These are phyloP conservation scores for Trichoderma cornu-damae DNA, from an alignment of 2,329 filamentous ascomycete genomes.

Conservation along the genomic window DNA sequence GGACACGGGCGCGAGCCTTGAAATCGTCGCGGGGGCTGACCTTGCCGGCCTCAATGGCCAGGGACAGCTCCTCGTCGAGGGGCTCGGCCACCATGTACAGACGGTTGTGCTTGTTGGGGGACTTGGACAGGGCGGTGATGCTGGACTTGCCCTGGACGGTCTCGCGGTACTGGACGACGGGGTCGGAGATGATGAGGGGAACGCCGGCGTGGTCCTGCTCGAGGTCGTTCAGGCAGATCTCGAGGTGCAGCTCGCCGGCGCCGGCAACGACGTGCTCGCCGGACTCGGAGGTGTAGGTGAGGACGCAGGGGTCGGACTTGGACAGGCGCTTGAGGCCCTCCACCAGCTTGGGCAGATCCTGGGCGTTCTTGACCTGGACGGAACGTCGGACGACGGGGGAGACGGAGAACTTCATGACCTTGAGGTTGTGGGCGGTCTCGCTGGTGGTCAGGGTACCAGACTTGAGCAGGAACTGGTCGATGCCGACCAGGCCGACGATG, in stretches of 20 bases:
- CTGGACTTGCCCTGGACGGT: conserved; percentile 77
- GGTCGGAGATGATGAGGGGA: conserved; percentile 95
- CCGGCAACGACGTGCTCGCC: conserved; percentile 99
- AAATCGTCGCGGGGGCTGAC: conserved; percentile 95
- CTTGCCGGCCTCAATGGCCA: conserved; percentile 87
- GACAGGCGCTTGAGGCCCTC: conserved; percentile 99
- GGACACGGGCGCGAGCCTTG: conserved; percentile 93
- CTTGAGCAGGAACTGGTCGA: conserved; percentile 99
- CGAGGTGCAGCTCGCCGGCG: conserved; percentile 98
- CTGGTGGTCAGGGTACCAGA: conserved; percentile 97
- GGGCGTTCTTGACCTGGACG: conserved; percentile 99
- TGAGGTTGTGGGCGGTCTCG: conserved; percentile 98
- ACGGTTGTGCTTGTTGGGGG: conserved; percentile 99
- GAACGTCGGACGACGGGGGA: conserved; percentile 97
- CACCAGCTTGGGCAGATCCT: conserved; percentile 98
- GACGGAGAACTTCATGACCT: conserved; percentile 99
- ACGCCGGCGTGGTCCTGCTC: conserved; percentile 99
- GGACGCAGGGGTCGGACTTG: conserved; percentile 98
- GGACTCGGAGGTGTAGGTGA: conserved; percentile 82
- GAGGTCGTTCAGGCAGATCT: conserved; percentile 99
- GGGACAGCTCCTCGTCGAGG: conserved; percentile 83
- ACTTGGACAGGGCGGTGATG: conserved; percentile 98
- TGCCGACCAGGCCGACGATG: conserved; percentile 98
- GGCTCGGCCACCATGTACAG: conserved; percentile 92
- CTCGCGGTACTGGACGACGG: conserved; percentile 98